Evolutionary conservation across 176 grass and related monocot species (phyloP), one percentile per base, ranked within the genome.

Genomic region (Chrysopogon serrulatus): DNA sequence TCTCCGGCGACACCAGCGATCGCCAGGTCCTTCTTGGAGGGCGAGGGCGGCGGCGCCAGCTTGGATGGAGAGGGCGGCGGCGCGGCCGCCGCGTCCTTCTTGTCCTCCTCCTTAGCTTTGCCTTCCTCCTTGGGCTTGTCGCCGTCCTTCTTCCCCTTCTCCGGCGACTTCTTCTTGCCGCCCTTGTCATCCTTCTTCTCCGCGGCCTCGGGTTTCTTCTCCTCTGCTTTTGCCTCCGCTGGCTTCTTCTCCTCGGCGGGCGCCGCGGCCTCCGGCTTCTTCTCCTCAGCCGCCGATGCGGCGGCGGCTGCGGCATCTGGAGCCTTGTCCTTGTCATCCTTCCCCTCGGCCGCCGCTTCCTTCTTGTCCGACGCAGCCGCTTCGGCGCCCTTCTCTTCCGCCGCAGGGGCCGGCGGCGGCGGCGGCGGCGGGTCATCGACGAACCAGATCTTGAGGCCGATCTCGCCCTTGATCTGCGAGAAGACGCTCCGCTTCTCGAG

Each of bases 401-500:
- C 42, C 0, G 90, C 61, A 0, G 85, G 10, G 12, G n/a, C n/a
- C n/a, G 90, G 84, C 4, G 73, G 17, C 3, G 78, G 59, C 3
- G 80, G 54, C 2, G 85, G 76, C 11, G 88, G 88, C 19, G 77
- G 72, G 42, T 92, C 93, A 44, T 99, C 96, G 31, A 96, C 85
- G 79, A 94, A 94, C 85, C 87, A 96, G 68, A 99, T 74, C 81
- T 92, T 91, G 36, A 99, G 82, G 3, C 93, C 96, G 63, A 96
- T 94, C 87, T 99, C 96, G 4, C 96, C 96, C 84, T 96, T 99
- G 67, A 99, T 92, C 84, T 99, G 96, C 3, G 96, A 99, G 49
- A 99, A 99, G 0, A 99, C 96, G 76, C 93, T 94, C 82, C 96
- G 84, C 90, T 96, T 99, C 89, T 99, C 96, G 66, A 99, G 83